Percentiles rank a stretch among this genome's conserved stretches.
Evolutionary conservation across 108 stramenopile species (phyloP).

Genomic region (Hondaea fermentalgiana): DNA sequence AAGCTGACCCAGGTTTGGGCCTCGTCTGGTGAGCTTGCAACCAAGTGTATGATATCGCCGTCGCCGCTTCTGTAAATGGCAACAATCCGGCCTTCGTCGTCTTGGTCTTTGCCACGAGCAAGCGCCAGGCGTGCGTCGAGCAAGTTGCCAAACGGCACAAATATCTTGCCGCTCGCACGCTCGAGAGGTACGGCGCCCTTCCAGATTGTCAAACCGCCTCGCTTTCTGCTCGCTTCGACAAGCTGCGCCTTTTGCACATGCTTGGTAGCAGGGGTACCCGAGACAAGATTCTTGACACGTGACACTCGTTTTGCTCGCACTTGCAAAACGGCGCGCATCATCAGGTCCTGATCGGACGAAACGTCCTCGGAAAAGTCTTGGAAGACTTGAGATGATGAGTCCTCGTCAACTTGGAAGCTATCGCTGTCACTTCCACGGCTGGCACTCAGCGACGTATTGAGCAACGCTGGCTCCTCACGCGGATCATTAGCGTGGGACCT

Average conservation of each 20-base stretch:
- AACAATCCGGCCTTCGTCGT: not conserved
- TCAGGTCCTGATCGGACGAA: no score
- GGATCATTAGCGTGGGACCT: no score
- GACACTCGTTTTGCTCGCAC: not conserved
- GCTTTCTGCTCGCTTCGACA: not conserved
- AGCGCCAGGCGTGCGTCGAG: not conserved
- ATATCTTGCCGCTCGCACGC: not conserved
- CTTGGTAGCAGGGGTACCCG: not conserved
- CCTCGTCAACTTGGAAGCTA: no score
- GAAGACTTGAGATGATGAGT: no score
- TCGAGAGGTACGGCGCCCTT: not conserved
- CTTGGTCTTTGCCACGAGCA: no score
- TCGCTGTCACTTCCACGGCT: no score
- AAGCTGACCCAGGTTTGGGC: not conserved
- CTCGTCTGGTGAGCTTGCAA: not conserved
- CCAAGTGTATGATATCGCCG: not conserved
- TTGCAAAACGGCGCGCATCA: not conserved
- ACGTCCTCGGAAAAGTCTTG: no score
- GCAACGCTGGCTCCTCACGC: no score
- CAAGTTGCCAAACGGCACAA: not conserved
- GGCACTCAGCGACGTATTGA: no score
- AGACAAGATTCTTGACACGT: not conserved
- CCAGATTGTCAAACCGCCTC: not conserved
- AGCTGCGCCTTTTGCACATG: not conserved
- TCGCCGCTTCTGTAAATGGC: not conserved